Evolutionary conservation across 371 early-diverging fungal genomes (phyloP), one percentile per base, ranked within the genome.

Genomic region (Apophysomyces ossiformis): DNA sequence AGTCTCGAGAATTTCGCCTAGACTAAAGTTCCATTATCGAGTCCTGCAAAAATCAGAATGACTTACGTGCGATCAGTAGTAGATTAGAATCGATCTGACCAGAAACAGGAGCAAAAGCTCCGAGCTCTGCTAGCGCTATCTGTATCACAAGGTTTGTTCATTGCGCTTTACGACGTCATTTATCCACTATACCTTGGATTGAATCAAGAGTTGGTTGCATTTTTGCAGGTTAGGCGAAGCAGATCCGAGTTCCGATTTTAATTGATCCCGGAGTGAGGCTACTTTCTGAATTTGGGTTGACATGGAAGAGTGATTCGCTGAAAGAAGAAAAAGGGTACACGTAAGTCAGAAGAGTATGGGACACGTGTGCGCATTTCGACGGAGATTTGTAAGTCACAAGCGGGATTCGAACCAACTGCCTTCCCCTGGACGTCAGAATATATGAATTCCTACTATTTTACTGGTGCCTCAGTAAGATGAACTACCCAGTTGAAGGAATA

Each of bases 1-100:
- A 59, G 91, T 84, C 81, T 98, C 99, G 46, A 97, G 84, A 43
- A 95, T 85, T 45, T 96, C 94, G 61, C 96, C 93, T 94, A 80
- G 16, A 45, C 5, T 41, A 46, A 8, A 44, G 32, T 26, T 58
- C 32, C 32, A 26, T 26, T 26, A 26, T 26, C 32, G 32, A 54
- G 15, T 37, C 44, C 15, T 45, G 47, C 21, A 61, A 6, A 37
- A 54, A 41, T 36, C 5, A 44, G 11, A 11, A 60, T 26, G 15
- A 57, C 90, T 75, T 85, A 94, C 93, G 84, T 60, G 92, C 90
- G 60, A 87, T 72, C 6, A 89, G 74, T 45, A 92, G 77, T 44
- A 87, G 87, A 63, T 91, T 85, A 43, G 76, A 66, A 69, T 87
- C 83, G n/a, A 88, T 85, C 56, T 83, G 74, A 65, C 77, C 81